Evolutionary conservation across 2,329 filamentous ascomycete genomes (phyloP).

Genomic region (Trichoderma koningii): DNA sequence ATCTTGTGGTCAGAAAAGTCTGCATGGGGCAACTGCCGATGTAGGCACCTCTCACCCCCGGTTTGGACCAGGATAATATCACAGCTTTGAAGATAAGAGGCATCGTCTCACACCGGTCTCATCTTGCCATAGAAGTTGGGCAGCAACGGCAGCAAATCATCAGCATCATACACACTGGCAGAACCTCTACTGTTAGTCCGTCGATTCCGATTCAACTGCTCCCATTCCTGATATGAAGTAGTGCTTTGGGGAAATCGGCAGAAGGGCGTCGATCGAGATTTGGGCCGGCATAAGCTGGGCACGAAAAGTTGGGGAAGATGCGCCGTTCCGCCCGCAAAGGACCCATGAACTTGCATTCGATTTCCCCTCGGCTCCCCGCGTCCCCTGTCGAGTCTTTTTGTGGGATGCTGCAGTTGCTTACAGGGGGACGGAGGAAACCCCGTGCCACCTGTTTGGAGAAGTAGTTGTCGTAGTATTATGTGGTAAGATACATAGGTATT

Average conservation of each 20-base stretch:
- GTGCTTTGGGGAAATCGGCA: too few species aligned
- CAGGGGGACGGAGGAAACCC: neutral
- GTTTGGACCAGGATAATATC: neutral
- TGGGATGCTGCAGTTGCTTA: neutral
- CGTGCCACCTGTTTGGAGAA: neutral
- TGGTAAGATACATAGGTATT: too few species aligned
- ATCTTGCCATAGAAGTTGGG: neutral
- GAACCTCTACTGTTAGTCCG: neutral
- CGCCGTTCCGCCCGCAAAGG: neutral
- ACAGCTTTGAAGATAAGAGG: neutral
- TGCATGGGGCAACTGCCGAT: conserved; percentile 1
- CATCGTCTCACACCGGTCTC: conserved; percentile 18
- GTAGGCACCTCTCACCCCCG: neutral
- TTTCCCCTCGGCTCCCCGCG: conserved; percentile 9
- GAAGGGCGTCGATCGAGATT: too few species aligned
- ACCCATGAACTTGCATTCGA: conserved; percentile 2
- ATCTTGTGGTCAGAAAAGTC: conserved; percentile 4
- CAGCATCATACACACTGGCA: too few species aligned
- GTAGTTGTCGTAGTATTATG: too few species aligned
- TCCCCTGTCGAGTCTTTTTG: neutral
- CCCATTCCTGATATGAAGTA: too few species aligned
- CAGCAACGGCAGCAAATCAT: too few species aligned
- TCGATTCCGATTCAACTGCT: neutral
- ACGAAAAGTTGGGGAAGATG: neutral
- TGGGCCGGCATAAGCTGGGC: too few species aligned